Evolutionary conservation across 73 alveolate genomes (phyloP).

Genomic region (Paramecium primaurelia): DNA sequence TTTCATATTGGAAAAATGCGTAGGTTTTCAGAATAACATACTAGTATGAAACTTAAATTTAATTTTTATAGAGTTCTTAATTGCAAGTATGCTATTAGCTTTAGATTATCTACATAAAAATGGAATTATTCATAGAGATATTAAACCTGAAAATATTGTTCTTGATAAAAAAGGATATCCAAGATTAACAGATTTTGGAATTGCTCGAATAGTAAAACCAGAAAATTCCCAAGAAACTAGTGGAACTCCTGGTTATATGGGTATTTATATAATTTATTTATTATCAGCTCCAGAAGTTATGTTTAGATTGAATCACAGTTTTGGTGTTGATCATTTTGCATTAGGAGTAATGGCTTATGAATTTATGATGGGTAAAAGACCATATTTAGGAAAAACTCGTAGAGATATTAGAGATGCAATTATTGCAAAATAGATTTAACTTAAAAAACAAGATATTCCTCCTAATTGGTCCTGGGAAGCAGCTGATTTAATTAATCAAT

Average conservation of each 20-base stretch:
- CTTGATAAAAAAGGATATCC: slow-evolving; percentile 70
- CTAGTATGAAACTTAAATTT: slow-evolving; percentile 61
- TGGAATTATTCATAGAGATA: slow-evolving; percentile 71
- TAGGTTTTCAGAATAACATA: slow-evolving; percentile 72
- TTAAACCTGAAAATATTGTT: slow-evolving; percentile 77
- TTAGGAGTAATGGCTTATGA: slow-evolving; percentile 80
- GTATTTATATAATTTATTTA: neutral
- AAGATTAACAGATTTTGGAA: slow-evolving; percentile 68
- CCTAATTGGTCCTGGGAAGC: slow-evolving; percentile 88
- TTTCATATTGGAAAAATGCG: slow-evolving; percentile 69
- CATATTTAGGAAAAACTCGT: slow-evolving; percentile 79
- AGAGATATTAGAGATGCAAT: slow-evolving; percentile 79
- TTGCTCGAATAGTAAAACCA: slow-evolving; percentile 68
- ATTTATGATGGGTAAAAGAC: slow-evolving; percentile 85
- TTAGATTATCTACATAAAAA: slow-evolving; percentile 71
- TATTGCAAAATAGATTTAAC: slow-evolving; percentile 74
- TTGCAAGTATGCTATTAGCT: slow-evolving; percentile 70
- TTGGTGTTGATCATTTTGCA: slow-evolving; percentile 82
- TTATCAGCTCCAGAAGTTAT: slow-evolving; percentile 80
- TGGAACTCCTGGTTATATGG: slow-evolving; percentile 87
- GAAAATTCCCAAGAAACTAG: slow-evolving; percentile 72
- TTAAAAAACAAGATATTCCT: slow-evolving; percentile 81
- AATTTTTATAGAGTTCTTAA: slow-evolving; percentile 64
- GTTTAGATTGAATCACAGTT: slow-evolving; percentile 78
- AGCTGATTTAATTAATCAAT: slow-evolving; percentile 85